A percentile compares a stretch with the other conserved stretches of the same genome.
phyloP scores from a whole-genome alignment of 2,329 filamentous ascomycete genomes.

The Phialocephala sp. region DNA sequence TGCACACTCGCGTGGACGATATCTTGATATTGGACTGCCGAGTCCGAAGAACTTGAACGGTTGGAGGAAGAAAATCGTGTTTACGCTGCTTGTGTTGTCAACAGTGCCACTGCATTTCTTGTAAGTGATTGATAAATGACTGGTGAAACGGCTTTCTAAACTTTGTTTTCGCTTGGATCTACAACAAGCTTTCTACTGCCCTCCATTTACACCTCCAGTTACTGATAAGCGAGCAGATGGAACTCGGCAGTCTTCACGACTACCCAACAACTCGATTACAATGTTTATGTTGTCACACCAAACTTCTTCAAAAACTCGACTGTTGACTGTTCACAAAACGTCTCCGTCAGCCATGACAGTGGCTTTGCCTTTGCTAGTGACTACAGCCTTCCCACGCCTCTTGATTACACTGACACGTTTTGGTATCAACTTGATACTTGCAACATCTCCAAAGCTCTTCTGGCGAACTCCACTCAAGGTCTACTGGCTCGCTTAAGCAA shows the following conservation, averaged over 20 bases:
- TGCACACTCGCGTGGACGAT: constrained; percentile 49
- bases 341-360: neutral
- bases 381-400: neutral
- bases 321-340: constrained; percentile 25
- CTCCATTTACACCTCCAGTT: neutral
- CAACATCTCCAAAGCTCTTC: constrained; percentile 16
- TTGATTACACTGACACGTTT: neutral
- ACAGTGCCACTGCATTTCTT: constrained; percentile 37
- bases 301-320: constrained; percentile 21
- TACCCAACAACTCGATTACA: constrained; percentile 31
- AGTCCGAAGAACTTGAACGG: constrained; percentile 47
- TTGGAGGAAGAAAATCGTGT: constrained; percentile 30
- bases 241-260: constrained; percentile 36
- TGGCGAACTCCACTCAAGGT: constrained; percentile 14
- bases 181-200: neutral
- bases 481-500: constrained; percentile 26
- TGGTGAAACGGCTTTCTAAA: neutral
- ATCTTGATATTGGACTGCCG: constrained; percentile 53
- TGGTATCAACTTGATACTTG: constrained; percentile 25
- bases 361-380: neutral
- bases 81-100: constrained; percentile 28
- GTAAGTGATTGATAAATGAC: constrained; percentile 25
- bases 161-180: neutral
- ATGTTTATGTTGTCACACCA: constrained; percentile 31
- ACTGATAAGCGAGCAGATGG: constrained; percentile 19